Evolutionary conservation across 805 yeast genomes (phyloP), one percentile per base, ranked within the genome.

Genomic region (Monosporozyma unispora): DNA sequence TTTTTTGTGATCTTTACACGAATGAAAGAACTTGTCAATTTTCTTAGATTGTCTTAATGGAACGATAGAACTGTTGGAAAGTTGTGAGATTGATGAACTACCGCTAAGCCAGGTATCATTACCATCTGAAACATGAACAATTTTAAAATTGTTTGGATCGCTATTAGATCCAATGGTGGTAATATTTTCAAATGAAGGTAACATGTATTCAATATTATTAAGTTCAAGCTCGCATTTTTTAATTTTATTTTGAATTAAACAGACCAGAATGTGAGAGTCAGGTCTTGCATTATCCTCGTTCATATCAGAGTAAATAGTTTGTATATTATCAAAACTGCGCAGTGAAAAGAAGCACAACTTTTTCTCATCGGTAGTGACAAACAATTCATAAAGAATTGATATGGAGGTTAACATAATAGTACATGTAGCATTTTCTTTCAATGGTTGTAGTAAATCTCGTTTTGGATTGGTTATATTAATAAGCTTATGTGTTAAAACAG

Each of bases 381-480:
- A 39, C n/a, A 39, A 3, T 4, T 27, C 25, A 21, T 39, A 39
- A 10, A 39, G 25, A 2, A 39, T 27, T 6, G 16, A 39, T 12
- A 27, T 39, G 11, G 25, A 12, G 6, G 42, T 39, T 21, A 39
- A 22, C 9, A 39, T 27, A 19, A 39, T 39, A 39, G 6, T 19
- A 11, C 42, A 39, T 8, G 9, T n/a, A 22, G 14, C 22, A 7
- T 39, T 21, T 21, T 8, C 16, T 8, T 21, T 12, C 14, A 39
- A n/a, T n/a, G n/a, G n/a, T 12, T 39, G 25, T 3, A 12, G 7
- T 21, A 19, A 27, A n/a, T n/a, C n/a, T 10, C 53, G n/a, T 2
- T 46, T 6, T 62, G 47, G 44, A 56, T 58, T 28, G 44, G 12
- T 22, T 62, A 43, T 11, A 14, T 21, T 39, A 8, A 39, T 39